phyloP scores from a whole-genome alignment of 176 grass and related monocot genomes.

The Puya raimondii region DNA sequence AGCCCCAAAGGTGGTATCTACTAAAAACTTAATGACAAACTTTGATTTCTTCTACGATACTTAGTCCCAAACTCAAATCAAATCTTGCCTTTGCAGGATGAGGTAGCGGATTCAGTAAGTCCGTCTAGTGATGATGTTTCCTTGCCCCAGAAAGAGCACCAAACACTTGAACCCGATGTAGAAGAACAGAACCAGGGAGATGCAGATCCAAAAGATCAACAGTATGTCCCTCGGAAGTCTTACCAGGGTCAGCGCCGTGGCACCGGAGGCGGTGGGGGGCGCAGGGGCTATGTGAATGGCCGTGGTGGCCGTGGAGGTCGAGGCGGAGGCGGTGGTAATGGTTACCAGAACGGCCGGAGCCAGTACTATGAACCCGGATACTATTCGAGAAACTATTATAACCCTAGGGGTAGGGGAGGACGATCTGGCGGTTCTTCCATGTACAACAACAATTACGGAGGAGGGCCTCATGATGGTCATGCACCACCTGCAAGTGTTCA shows the following conservation, averaged over 20 bases:
- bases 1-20: conserved; percentile 28
- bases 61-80: neutral
- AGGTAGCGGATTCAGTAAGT: conserved; percentile 11
- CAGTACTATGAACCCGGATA: conserved; percentile 45
- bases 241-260: conserved; percentile 24
- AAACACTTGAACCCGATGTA: conserved; percentile 30
- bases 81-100: conserved; percentile 35
- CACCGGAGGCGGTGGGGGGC: conserved; percentile 1
- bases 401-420: conserved; percentile 44
- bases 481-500: conserved; percentile 23
- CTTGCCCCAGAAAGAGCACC: conserved; percentile 33
- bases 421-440: conserved; percentile 35
- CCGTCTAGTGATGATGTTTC: conserved; percentile 17
- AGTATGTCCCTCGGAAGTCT: conserved; percentile 26
- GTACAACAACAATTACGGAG: conserved; percentile 35
- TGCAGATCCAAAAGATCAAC: conserved; percentile 35
- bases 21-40: neutral
- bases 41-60: neutral
- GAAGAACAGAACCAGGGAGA: conserved; percentile 39
- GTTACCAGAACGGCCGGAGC: conserved; percentile 33
- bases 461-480: conserved; percentile 28
- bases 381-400: conserved; percentile 45
- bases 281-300: conserved; percentile 38
- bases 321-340: conserved; percentile 9
- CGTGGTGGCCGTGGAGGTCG: conserved; percentile 45